Evolutionary conservation across 2,329 filamentous ascomycete genomes (phyloP).

Genomic region (Fusarium tjaetaba): DNA sequence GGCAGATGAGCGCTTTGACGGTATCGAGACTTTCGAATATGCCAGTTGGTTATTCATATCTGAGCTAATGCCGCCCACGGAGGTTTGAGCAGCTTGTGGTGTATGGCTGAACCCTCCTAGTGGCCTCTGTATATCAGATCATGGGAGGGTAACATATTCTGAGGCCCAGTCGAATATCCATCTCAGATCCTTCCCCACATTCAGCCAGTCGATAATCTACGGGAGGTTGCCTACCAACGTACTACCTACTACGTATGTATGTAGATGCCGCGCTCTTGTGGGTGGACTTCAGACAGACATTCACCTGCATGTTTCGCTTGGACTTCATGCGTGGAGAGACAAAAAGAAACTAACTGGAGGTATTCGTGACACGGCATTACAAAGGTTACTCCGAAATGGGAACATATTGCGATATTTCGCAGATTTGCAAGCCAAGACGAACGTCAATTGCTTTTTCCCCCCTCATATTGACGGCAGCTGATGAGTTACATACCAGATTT

Average conservation of each 20-base stretch:
- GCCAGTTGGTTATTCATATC: neutral
- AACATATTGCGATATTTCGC: neutral
- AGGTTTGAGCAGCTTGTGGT: neutral
- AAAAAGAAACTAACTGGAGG: neutral
- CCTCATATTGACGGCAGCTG: neutral
- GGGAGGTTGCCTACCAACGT: neutral
- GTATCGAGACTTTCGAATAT: neutral
- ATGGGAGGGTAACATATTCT: constrained; percentile 2
- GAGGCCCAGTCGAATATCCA: neutral
- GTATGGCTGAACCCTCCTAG: neutral
- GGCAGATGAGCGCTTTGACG: constrained; percentile 4
- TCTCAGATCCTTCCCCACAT: constrained; percentile 21
- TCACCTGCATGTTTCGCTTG: neutral
- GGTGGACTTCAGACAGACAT: neutral
- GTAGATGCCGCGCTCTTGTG: neutral
- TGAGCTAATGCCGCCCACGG: neutral
- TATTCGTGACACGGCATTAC: neutral
- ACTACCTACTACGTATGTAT: neutral
- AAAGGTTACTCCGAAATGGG: neutral
- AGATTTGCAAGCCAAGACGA: neutral
- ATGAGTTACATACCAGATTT: constrained; percentile 22
- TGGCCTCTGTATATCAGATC: constrained; percentile 3
- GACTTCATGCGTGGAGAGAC: neutral
- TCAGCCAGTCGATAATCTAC: neutral
- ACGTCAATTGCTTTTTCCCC: constrained; percentile 14